Evolutionary conservation across 1,284 basidiomycete species (phyloP).

Genomic region (Trichosporon sp.): DNA sequence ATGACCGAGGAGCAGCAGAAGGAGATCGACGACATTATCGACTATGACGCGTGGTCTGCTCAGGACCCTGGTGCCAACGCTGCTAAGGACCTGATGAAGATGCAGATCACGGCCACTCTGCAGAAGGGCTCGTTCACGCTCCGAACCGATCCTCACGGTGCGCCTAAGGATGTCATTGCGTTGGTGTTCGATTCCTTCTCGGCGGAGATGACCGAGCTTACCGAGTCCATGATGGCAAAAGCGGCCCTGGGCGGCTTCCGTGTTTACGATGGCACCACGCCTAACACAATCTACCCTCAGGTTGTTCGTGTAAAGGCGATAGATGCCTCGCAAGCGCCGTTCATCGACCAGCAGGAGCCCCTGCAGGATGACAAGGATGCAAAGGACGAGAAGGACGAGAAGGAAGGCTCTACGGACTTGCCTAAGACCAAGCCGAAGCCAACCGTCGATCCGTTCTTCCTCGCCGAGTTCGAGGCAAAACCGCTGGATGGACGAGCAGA

Average conservation of each 20-base stretch:
- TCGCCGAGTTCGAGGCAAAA: constrained; percentile 87
- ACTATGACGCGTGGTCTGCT: constrained; percentile 82
- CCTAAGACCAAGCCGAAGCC: constrained; percentile 49
- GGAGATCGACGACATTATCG: constrained; percentile 89
- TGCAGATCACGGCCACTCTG: constrained; percentile 75
- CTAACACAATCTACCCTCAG: constrained; percentile 80
- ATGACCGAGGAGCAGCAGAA: constrained; percentile 86
- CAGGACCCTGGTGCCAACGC: constrained; percentile 65
- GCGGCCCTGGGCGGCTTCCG: constrained; percentile 85
- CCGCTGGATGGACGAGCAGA: constrained; percentile 93
- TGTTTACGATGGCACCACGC: constrained; percentile 88
- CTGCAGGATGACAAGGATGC: not conserved
- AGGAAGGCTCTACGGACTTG: constrained; percentile 27
- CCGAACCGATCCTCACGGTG: constrained; percentile 68
- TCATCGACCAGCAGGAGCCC: constrained; percentile 33
- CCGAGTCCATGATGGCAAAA: constrained; percentile 80
- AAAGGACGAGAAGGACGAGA: not conserved
- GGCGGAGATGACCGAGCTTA: constrained; percentile 81
- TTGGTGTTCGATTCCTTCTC: constrained; percentile 87
- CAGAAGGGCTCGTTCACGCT: constrained; percentile 85
- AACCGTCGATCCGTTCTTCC: constrained; percentile 78
- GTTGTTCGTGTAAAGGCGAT: constrained; percentile 86
- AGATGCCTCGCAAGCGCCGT: constrained; percentile 34
- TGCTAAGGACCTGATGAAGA: constrained; percentile 79
- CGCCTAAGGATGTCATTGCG: constrained; percentile 73